Conservation (phyloP, 805 yeast species). For the Hermanozyma aechmeae region DNA sequence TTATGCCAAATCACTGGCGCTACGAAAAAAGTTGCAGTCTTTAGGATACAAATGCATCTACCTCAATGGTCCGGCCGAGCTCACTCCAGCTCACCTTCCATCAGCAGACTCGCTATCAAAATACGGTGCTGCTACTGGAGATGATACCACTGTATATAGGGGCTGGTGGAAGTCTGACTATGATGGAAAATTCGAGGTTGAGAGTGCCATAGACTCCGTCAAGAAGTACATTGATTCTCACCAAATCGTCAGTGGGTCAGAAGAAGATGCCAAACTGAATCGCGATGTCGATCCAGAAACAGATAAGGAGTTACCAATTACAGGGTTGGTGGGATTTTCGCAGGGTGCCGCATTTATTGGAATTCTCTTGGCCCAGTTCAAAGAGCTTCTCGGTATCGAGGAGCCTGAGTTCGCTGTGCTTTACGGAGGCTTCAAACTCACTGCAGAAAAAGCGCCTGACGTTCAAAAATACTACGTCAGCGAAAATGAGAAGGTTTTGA, state of each 20-base stretch:
- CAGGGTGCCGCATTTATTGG: constrained; percentile 92
- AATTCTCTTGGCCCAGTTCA: constrained; percentile 51
- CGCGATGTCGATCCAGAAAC: constrained; percentile 9
- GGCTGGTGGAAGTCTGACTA: constrained; percentile 73
- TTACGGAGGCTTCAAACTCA: constrained; percentile 54
- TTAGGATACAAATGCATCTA: constrained; percentile 64
- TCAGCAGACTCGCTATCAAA: constrained; percentile 50
- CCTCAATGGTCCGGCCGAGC: constrained; percentile 65
- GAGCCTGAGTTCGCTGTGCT: constrained; percentile 62
- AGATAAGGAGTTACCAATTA: constrained; percentile 47
- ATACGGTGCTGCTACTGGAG: constrained; percentile 32
- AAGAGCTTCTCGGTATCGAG: constrained; percentile 37
- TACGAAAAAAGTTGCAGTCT: constrained; percentile 64
- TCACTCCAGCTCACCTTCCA: constrained; percentile 67
- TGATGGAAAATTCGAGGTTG: constrained; percentile 35
- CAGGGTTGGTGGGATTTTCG: constrained; percentile 84
- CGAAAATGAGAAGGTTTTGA: constrained; percentile 9
- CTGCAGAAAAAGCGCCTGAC: constrained; percentile 14
- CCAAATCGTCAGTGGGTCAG: constrained; percentile 33
- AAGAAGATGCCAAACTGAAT: constrained; percentile 12
- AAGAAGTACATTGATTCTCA: constrained; percentile 45
- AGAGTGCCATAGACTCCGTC: constrained; percentile 41
- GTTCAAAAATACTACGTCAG: constrained; percentile 15
- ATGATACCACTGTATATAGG: constrained; percentile 26
- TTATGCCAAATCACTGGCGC: constrained; percentile 82